These are phyloP conservation scores for Apophysomyces trapeziformis DNA, from an alignment of 371 early-diverging fungal genomes.

Conservation along the genomic window DNA sequence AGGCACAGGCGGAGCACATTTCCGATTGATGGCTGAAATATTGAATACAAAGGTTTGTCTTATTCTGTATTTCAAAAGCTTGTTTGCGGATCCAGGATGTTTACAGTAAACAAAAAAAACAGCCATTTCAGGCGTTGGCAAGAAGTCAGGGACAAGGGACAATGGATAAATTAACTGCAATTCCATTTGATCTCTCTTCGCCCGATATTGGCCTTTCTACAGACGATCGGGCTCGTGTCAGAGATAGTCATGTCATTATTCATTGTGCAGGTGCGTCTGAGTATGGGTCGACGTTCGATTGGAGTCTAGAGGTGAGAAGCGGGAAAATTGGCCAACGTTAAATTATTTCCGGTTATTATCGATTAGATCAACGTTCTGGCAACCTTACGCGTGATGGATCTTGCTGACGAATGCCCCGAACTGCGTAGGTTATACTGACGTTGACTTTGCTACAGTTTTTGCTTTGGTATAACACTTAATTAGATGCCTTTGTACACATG, in stretches of 20 bases:
- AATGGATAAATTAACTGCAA: conserved; percentile 48
- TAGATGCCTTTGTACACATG: conserved; percentile 30
- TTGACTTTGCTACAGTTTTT: neutral
- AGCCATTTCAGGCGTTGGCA: conserved; percentile 24
- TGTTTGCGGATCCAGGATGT: neutral
- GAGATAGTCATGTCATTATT: conserved; percentile 46
- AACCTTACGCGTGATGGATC: conserved; percentile 54
- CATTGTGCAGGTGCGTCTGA: conserved; percentile 58
- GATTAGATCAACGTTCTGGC: conserved; percentile 54
- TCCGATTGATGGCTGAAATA: conserved; percentile 30
- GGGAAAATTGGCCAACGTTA: neutral
- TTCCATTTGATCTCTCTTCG: conserved; percentile 49
- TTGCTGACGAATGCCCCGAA: conserved; percentile 37
- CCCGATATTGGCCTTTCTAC: conserved; percentile 49
- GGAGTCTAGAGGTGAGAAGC: conserved; percentile 47
- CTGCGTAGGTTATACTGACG: conserved; percentile 21
- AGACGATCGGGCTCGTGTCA: conserved; percentile 40
- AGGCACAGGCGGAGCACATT: conserved; percentile 26
- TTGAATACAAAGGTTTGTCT: conserved; percentile 26
- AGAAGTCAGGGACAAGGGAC: conserved; percentile 15
- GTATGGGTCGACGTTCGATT: conserved; percentile 48
- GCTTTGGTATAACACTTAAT: neutral
- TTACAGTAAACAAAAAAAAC: neutral
- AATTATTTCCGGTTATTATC: neutral
- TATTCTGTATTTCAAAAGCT: neutral